Conservation (phyloP, 1,284 basidiomycete genomes). For the Grifola frondosa region DNA sequence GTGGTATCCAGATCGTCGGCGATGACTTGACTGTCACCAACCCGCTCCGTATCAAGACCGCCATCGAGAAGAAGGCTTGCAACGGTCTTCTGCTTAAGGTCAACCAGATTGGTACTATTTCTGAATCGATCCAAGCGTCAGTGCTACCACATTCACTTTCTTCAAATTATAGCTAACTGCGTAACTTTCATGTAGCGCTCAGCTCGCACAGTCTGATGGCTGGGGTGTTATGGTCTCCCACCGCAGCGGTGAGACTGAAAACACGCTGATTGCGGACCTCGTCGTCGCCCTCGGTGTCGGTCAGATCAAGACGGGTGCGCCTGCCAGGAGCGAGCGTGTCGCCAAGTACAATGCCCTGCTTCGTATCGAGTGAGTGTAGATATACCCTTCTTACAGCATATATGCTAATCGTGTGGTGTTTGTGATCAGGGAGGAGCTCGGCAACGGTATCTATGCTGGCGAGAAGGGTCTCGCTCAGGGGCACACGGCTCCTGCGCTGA, state of each 20-base stretch:
- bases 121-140: constrained; percentile 93
- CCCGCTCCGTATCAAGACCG: constrained; percentile 96
- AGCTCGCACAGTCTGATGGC: constrained; percentile 93
- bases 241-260: constrained; percentile 96
- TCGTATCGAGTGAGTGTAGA: constrained; percentile 79
- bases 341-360: constrained; percentile 92
- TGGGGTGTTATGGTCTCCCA: constrained; percentile 99
- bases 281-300: constrained; percentile 91
- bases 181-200: constrained; percentile 59
- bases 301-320: constrained; percentile 99
- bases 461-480: constrained; percentile 81
- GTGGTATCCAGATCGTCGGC: constrained; percentile 90
- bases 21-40: constrained; percentile 99
- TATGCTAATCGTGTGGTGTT: constrained; percentile 15
- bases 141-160: too few relatives aligned
- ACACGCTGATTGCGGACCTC: constrained; percentile 97
- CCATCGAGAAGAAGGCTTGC: constrained; percentile 99
- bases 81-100: constrained; percentile 98
- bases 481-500: constrained; percentile 67
- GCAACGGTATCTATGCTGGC: constrained; percentile 72
- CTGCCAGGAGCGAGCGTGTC: constrained; percentile 90
- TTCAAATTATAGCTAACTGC: neutral
- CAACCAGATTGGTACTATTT: constrained; percentile 99
- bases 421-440: constrained; percentile 76
- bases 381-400: too few relatives aligned